Conservation (phyloP, 352 stramenopile genomes). For the Globisporangium irregulare region DNA sequence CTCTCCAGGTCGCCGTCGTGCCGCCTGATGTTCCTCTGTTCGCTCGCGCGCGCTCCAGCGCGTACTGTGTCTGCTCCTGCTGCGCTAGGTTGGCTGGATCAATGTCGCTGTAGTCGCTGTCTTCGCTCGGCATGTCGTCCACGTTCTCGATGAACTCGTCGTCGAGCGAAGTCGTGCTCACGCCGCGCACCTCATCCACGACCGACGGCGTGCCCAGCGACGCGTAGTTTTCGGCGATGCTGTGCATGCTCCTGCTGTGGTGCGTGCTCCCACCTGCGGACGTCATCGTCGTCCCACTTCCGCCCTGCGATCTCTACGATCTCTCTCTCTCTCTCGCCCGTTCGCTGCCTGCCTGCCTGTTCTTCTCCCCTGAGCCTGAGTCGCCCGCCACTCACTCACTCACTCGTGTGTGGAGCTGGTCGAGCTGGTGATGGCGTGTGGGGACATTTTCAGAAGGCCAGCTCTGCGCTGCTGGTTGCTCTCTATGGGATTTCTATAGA, state of each 20-base stretch:
- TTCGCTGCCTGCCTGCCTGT: neutral
- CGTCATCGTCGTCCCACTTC: neutral
- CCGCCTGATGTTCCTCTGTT: neutral
- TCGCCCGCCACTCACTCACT: neutral
- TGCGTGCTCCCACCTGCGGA: constrained; percentile 3
- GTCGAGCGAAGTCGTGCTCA: constrained; percentile 31
- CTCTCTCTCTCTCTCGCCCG: no score
- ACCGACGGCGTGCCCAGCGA: constrained; percentile 25
- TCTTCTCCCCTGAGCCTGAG: neutral
- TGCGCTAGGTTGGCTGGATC: constrained; percentile 6
- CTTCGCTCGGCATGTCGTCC: constrained; percentile 18
- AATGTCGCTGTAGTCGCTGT: constrained; percentile 19
- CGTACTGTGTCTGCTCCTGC: constrained; percentile 6
- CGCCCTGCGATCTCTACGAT: neutral
- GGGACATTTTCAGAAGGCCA: constrained; percentile 12
- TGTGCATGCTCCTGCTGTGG: constrained; percentile 33
- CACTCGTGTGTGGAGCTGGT: neutral
- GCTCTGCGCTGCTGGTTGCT: neutral
- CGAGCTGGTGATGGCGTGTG: constrained; percentile 3
- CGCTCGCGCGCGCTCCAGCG: constrained; percentile 4
- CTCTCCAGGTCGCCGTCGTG: neutral
- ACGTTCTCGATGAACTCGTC: constrained; percentile 23
- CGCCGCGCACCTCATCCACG: constrained; percentile 14
- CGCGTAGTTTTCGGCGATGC: constrained; percentile 44
- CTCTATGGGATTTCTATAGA: constrained; percentile 14